Conservation (phyloP, 2,329 filamentous ascomycete species). For the Sporothrix dimorphospora region DNA sequence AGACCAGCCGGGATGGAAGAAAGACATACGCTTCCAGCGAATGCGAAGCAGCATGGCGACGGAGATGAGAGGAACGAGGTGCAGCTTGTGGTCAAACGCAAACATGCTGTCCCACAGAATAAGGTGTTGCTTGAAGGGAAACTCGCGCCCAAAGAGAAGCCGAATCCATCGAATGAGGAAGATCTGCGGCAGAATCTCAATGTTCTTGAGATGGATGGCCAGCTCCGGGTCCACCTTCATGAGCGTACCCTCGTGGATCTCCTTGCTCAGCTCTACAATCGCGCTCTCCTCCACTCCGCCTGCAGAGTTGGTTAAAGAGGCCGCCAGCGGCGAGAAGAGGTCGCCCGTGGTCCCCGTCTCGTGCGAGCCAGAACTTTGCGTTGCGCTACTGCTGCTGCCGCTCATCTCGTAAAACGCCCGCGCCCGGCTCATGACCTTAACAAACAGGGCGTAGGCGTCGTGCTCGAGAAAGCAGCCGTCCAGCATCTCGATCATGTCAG, state of each 20-base stretch:
- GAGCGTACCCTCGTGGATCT: slow-evolving; percentile 83
- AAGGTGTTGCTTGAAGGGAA: slow-evolving; percentile 82
- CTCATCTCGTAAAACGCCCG: slow-evolving; percentile 84
- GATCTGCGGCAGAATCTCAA: slow-evolving; percentile 94
- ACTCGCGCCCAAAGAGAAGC: slow-evolving; percentile 89
- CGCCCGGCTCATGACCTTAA: slow-evolving; percentile 82
- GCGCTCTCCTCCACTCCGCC: slow-evolving; percentile 53
- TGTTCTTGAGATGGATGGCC: slow-evolving; percentile 70
- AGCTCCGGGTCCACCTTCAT: slow-evolving; percentile 55
- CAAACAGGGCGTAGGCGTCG: slow-evolving; percentile 85
- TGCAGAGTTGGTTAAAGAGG: neutral
- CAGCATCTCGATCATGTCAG: slow-evolving; percentile 66
- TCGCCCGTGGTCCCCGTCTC: slow-evolving; percentile 6
- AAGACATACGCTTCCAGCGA: slow-evolving; percentile 78
- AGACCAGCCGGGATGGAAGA: neutral
- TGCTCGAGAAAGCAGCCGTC: slow-evolving; percentile 80
- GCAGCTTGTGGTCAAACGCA: slow-evolving; percentile 77
- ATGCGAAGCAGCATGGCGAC: slow-evolving; percentile 92
- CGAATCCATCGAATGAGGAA: slow-evolving; percentile 97
- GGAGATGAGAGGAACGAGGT: slow-evolving; percentile 87
- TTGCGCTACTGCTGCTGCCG: slow-evolving; percentile 37
- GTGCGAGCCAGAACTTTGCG: neutral
- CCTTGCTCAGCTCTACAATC: slow-evolving; percentile 83
- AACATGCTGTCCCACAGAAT: slow-evolving; percentile 90
- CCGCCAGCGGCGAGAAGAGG: neutral